Evolutionary conservation across 371 early-diverging fungal genomes (phyloP).

Genomic region (Mucor saturninus): DNA sequence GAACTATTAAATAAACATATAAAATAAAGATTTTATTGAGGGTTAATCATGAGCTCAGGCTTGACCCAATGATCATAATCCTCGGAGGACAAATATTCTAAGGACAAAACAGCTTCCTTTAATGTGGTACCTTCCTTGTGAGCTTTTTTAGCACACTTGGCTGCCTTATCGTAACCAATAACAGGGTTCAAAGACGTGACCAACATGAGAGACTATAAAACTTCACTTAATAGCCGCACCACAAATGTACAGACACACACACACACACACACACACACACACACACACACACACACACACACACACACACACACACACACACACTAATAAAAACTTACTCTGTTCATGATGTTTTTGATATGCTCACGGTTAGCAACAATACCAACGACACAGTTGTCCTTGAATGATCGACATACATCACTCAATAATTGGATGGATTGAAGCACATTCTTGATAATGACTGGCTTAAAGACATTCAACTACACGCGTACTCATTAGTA

Average conservation of each 20-base stretch:
- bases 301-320: too few relatives aligned
- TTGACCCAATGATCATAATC: conserved; percentile 85
- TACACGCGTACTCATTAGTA: conserved; percentile 6
- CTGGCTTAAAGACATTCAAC: conserved; percentile 93
- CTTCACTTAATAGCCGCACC: too few relatives aligned
- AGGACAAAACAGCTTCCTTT: conserved; percentile 79
- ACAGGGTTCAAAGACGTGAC: conserved; percentile 88
- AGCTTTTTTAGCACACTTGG: conserved; percentile 83
- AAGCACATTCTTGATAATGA: conserved; percentile 86
- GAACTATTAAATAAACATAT: too few relatives aligned
- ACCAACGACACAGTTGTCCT: conserved; percentile 84
- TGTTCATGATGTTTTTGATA: conserved; percentile 77
- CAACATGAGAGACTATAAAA: conserved; percentile 67
- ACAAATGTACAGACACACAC: too few relatives aligned
- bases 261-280: too few relatives aligned
- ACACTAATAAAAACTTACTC: conserved; percentile 15
- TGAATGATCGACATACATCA: conserved; percentile 81
- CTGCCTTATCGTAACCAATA: conserved; percentile 85
- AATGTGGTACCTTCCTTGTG: conserved; percentile 84
- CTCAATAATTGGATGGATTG: conserved; percentile 78
- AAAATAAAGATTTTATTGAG: conserved; percentile 6
- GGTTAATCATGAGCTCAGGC: conserved; percentile 78
- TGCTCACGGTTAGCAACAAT: conserved; percentile 78
- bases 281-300: too few relatives aligned
- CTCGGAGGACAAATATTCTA: conserved; percentile 74